Evolutionary conservation across 768 basidiomycete genomes (phyloP).

Genomic region (Serendipita sp.): DNA sequence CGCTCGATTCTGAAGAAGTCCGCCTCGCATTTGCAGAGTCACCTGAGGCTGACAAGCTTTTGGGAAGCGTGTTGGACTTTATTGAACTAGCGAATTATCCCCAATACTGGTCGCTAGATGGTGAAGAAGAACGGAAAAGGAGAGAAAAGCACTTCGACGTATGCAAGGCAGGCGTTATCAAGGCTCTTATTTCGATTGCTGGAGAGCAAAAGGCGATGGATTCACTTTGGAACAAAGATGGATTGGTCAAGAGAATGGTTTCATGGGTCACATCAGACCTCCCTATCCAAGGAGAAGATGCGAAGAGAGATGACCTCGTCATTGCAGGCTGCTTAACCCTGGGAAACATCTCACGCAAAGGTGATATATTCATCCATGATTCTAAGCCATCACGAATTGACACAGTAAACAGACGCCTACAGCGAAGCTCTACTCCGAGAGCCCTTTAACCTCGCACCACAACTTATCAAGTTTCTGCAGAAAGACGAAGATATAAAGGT

Average conservation of each 20-base stretch:
- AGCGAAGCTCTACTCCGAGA: slow-evolving; percentile 36
- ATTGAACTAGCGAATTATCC: slow-evolving; percentile 58
- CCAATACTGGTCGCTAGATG: slow-evolving; percentile 38
- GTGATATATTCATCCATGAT: slow-evolving; percentile 24
- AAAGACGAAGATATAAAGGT: slow-evolving; percentile 54
- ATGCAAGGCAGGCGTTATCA: slow-evolving; percentile 75
- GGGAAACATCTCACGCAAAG: slow-evolving; percentile 65
- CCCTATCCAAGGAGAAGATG: slow-evolving; percentile 22
- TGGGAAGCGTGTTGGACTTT: slow-evolving; percentile 51
- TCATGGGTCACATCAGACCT: slow-evolving; percentile 51
- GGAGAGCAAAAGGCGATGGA: slow-evolving; percentile 68
- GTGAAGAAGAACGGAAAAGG: slow-evolving; percentile 29
- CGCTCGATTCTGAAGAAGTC: slow-evolving; percentile 63
- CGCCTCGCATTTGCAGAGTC: slow-evolving; percentile 34
- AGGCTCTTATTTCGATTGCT: slow-evolving; percentile 69
- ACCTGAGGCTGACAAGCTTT: slow-evolving; percentile 32
- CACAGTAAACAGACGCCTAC: slow-evolving; percentile 17
- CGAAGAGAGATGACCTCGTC: slow-evolving; percentile 49
- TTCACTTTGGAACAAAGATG: slow-evolving; percentile 52
- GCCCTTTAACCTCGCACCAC: slow-evolving; percentile 43
- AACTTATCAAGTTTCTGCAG: slow-evolving; percentile 44
- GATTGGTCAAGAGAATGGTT: slow-evolving; percentile 57
- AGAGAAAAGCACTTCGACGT: slow-evolving; percentile 61
- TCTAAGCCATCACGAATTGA: slow-evolving; percentile 13
- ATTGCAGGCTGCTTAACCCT: slow-evolving; percentile 72